Conservation (phyloP, 1,284 basidiomycete genomes). For the Microbotryum lychnidis-dioicae region DNA sequence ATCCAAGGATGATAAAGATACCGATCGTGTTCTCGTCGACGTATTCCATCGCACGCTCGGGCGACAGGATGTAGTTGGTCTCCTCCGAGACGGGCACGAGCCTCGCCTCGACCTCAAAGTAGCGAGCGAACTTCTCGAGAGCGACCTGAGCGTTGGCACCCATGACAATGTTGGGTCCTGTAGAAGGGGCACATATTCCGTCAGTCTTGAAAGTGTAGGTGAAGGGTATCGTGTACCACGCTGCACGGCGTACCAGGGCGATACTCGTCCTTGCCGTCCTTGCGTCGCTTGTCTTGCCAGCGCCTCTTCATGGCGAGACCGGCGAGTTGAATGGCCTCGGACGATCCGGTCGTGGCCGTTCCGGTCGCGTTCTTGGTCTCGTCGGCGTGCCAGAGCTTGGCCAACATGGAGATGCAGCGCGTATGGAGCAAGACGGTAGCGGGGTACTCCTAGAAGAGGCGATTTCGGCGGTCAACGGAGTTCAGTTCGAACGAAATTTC, state of each 20-base stretch:
- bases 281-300: slow-evolving; percentile 85
- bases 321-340: slow-evolving; percentile 49
- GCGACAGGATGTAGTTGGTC: slow-evolving; percentile 71
- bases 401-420: slow-evolving; percentile 76
- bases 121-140: slow-evolving; percentile 63
- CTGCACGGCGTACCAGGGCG: slow-evolving; percentile 10
- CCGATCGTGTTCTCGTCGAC: slow-evolving; percentile 58
- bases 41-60: slow-evolving; percentile 74
- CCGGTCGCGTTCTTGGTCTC: slow-evolving; percentile 65
- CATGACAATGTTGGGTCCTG: slow-evolving; percentile 58
- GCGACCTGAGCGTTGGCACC: slow-evolving; percentile 78
- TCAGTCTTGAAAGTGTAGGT: slow-evolving; percentile 24
- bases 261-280: slow-evolving; percentile 64
- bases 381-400: slow-evolving; percentile 87
- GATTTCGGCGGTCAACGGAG: background rate
- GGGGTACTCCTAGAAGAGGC: slow-evolving; percentile 2
- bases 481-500: slow-evolving; percentile 33
- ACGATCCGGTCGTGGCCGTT: slow-evolving; percentile 88
- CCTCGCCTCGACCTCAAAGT: slow-evolving; percentile 76
- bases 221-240: background rate
- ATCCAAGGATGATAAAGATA: slow-evolving; percentile 64
- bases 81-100: slow-evolving; percentile 65
- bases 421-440: slow-evolving; percentile 51
- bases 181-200: background rate
- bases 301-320: slow-evolving; percentile 89